Evolutionary conservation across 2,329 filamentous ascomycete genomes (phyloP).

Genomic region (Fusarium sp.): DNA sequence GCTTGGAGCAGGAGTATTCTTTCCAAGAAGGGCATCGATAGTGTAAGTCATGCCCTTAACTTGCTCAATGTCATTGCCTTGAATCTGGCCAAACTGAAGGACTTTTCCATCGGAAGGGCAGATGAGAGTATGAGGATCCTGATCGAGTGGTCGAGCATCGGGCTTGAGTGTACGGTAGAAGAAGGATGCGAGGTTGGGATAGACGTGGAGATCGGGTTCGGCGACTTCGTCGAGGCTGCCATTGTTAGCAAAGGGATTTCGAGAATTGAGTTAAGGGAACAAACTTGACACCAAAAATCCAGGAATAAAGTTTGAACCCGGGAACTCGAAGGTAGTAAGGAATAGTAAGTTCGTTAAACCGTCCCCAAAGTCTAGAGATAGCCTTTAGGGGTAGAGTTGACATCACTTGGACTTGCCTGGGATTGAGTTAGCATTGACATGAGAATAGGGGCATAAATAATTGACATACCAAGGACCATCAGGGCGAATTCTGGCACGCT

Average conservation of each 20-base stretch:
- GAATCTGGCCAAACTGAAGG: conserved; percentile 91
- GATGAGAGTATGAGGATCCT: conserved; percentile 81
- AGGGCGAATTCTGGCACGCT: conserved; percentile 74
- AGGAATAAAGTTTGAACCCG: conserved; percentile 92
- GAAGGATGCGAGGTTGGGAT: conserved; percentile 94
- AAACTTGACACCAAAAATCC: conserved; percentile 86
- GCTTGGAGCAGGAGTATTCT: conserved; percentile 67
- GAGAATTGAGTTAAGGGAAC: conserved; percentile 32
- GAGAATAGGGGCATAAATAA: conserved; percentile 22
- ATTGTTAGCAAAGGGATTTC: conserved; percentile 38
- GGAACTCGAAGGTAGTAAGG: conserved; percentile 89
- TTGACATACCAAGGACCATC: conserved; percentile 80
- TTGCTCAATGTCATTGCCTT: conserved; percentile 95
- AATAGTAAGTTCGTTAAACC: conserved; percentile 89
- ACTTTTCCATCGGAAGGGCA: conserved; percentile 92
- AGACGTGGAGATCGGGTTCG: conserved; percentile 88
- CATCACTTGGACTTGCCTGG: conserved; percentile 91
- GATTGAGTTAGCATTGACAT: conserved; percentile 27
- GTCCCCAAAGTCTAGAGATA: conserved; percentile 88
- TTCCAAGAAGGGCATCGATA: conserved; percentile 89
- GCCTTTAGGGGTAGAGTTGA: conserved; percentile 92
- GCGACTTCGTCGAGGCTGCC: conserved; percentile 84
- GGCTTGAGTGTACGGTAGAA: conserved; percentile 97
- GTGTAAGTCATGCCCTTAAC: conserved; percentile 99
- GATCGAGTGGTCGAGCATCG: conserved; percentile 85